Conservation (phyloP, 1,284 basidiomycete species). For the Cutaneotrichosporon spelunceum region DNA sequence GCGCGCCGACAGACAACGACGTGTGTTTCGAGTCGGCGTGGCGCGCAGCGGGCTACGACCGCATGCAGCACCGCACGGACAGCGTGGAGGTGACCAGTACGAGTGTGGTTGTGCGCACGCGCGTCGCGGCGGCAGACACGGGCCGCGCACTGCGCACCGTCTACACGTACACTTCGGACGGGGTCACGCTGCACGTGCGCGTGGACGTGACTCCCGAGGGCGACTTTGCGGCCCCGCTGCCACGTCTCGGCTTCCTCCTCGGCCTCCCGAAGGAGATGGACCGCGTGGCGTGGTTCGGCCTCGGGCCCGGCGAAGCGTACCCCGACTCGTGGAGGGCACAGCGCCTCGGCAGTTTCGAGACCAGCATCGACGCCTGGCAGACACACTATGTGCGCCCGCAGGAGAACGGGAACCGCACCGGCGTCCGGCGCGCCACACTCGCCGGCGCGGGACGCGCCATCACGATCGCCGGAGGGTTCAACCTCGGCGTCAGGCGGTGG, state of each 20-base stretch:
- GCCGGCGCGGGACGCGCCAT: neutral
- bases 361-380: conserved; percentile 24
- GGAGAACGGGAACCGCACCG: conserved; percentile 26
- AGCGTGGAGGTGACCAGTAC: conserved; percentile 9
- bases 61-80: conserved; percentile 24
- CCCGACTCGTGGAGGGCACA: conserved; percentile 16
- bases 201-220: conserved; percentile 19
- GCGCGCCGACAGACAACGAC: conserved; percentile 32
- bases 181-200: conserved; percentile 7
- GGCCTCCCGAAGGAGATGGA: conserved; percentile 14
- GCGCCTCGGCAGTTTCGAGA: conserved; percentile 13
- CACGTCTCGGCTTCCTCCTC: conserved; percentile 24
- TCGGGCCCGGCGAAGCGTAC: conserved; percentile 25
- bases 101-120: conserved; percentile 17
- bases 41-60: conserved; percentile 23
- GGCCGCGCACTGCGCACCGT: conserved; percentile 18
- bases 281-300: conserved; percentile 22
- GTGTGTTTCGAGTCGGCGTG: neutral
- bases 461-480: conserved; percentile 8
- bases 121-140: conserved; percentile 21
- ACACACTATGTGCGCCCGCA: conserved; percentile 28
- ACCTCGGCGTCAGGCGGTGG: conserved; percentile 26
- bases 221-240: conserved; percentile 23
- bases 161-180: conserved; percentile 22
- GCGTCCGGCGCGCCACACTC: conserved; percentile 21